A percentile compares a stretch with the other conserved stretches of the same genome.
Evolutionary conservation across 169 alveolate species (phyloP).

Genomic region (Plasmodium ovale): DNA sequence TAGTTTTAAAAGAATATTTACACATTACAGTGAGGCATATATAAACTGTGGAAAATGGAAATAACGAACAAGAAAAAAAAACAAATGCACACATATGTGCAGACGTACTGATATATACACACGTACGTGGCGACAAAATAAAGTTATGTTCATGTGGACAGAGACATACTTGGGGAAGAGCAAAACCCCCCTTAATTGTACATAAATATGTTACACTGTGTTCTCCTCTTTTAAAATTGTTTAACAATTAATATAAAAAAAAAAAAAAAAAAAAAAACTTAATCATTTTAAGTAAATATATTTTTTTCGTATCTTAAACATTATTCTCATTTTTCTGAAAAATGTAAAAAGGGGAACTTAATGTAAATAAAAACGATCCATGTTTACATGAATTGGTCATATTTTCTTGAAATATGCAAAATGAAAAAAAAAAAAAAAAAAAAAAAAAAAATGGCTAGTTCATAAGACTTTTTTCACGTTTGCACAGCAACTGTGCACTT

Average conservation of each 20-base stretch:
- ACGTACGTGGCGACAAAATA: too few relatives aligned
- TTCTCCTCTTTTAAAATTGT: background rate
- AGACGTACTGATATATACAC: background rate
- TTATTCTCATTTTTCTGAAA: background rate
- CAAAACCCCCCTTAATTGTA: too few relatives aligned
- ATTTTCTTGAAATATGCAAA: background rate
- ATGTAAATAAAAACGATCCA: background rate
- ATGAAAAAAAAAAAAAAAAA: too few relatives aligned
- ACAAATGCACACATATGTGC: background rate
- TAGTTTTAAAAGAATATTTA: conserved; percentile 6
- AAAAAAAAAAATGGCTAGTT: background rate
- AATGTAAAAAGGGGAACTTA: background rate
- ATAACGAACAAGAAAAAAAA: background rate
- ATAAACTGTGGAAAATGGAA: background rate
- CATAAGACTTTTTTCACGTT: background rate
- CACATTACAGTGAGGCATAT: background rate
- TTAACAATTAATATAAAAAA: too few relatives aligned
- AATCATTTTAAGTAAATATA: background rate
- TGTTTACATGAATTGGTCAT: background rate
- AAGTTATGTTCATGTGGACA: too few relatives aligned
- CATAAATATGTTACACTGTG: background rate
- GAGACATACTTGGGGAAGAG: too few relatives aligned
- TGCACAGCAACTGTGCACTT: background rate
- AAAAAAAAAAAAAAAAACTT: background rate
- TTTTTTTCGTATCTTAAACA: background rate